Conservation (phyloP, 1,139 yeast genomes). For the Protomyces lactucae-debilis region DNA sequence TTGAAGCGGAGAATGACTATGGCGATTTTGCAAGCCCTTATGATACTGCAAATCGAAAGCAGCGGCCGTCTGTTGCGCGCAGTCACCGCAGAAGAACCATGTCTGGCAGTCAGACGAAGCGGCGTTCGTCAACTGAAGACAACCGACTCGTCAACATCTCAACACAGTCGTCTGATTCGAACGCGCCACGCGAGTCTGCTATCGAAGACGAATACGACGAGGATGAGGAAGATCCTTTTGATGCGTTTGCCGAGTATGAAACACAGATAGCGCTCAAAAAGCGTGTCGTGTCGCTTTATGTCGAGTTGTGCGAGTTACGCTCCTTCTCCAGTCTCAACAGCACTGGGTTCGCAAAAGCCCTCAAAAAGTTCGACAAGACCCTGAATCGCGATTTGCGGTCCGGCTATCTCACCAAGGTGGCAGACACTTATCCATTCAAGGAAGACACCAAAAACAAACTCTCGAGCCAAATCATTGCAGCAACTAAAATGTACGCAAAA, state of each 20-base stretch:
- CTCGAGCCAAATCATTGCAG: conserved; percentile 47
- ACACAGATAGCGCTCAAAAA: conserved; percentile 63
- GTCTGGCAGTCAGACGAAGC: conserved; percentile 22
- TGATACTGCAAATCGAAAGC: conserved; percentile 1
- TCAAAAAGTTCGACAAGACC: conserved; percentile 86
- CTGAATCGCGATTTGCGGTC: conserved; percentile 57
- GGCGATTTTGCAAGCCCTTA: conserved; percentile 7
- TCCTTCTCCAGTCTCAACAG: conserved; percentile 75
- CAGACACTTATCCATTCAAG: conserved; percentile 47
- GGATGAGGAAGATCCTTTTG: conserved; percentile 25
- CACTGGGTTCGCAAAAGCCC: conserved; percentile 82
- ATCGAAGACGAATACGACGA: conserved; percentile 12
- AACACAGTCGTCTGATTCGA: conserved; percentile 17
- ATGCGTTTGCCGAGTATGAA: conserved; percentile 42
- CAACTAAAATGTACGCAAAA: conserved; percentile 51
- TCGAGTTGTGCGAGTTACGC: conserved; percentile 73
- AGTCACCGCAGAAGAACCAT: neutral
- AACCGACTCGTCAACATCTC: conserved; percentile 31
- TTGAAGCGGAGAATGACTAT: conserved; percentile 31
- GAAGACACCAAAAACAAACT: conserved; percentile 47
- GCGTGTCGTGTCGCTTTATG: conserved; percentile 61
- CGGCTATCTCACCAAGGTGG: conserved; percentile 45
- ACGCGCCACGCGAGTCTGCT: neutral
- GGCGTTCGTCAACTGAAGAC: conserved; percentile 29
- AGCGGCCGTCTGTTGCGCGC: conserved; percentile 3